Evolutionary conservation across 352 stramenopile species (phyloP), one percentile per base, ranked within the genome.

Genomic region (Pythium aphanidermatum): DNA sequence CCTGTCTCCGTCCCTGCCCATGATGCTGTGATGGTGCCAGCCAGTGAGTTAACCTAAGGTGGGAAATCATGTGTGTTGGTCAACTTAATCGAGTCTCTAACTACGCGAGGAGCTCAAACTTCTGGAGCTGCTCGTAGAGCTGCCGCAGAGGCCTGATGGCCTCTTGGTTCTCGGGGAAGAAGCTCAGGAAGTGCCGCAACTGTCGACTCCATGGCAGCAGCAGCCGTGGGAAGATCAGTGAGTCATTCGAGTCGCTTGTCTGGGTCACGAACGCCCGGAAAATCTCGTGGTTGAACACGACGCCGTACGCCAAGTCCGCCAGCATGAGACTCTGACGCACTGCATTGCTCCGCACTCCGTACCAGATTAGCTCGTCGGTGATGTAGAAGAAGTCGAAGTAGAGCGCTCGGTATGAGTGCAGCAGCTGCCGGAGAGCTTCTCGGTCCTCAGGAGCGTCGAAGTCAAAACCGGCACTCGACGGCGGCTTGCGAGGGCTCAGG

Each of bases 321-420:
- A 94, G 65, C 55, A 84, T 83, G 23, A 94, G 61, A 23, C 75
- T 90, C 46, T 90, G 81, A 7, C 82, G 77, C 24, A 87, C 76
- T 5, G 79, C 76, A 63, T 88, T 92, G 28, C 82, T 73, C 7
- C 82, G 82, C 38, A 94, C 80, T 13, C 79, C 82, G 46, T 92
- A 89, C 82, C 79, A 94, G 30, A 92, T 76, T 26, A 94, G 58
- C 49, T 94, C 82, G 59, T 94, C 82, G 11, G 79, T 94, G 61
- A 94, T 92, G 72, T 94, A 94, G 66, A 90, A 94, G 37, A 94
- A 94, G 50, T 94, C 82, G 38, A 94, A 94, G 58, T 92, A 94
- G 30, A 94, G 49, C 37, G 77, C 76, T 3, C 79, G 82, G 58
- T 90, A 94, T 20, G 71, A 83, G 24, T 86, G 78, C 46, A 90